Evolutionary conservation across 2,329 filamentous ascomycete species (phyloP), one percentile per base, ranked within the genome.

Genomic region (Fusarium sp.): DNA sequence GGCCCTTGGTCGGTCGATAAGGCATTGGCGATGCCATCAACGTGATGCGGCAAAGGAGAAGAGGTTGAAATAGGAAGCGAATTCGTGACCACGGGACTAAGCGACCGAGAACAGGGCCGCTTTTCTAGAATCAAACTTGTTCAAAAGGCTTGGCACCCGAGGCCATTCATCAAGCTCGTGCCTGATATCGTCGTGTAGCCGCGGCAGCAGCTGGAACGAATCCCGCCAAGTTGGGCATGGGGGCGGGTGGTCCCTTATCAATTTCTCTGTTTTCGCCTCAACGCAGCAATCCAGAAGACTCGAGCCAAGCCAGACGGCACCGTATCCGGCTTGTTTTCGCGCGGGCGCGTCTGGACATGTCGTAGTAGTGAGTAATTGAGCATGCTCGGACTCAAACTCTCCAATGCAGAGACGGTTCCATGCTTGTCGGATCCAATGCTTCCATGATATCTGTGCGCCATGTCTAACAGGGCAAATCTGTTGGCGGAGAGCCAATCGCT

Each of bases 91-190:
- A 63, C 57, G 60, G 54, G 63, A 62, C 67, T 31, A 54, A 58
- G n/a, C 33, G 33, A 24, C 56, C 48, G 57, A 63, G 45, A 60
- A 45, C 69, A 61, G 69, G 67, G 73, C 73, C 69, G 69, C 67
- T 76, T 71, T 75, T 74, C 64, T 74, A 54, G 72, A 73, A 73
- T 54, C 62, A n/a, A n/a, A n/a, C n/a, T n/a, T n/a, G n/a, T n/a
- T n/a, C n/a, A n/a, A n/a, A n/a, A n/a, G n/a, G 31, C 68, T 72
- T 72, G 72, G 69, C 72, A 61, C 71, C 72, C 74, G 74, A 76
- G 74, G 74, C 64, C 62, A 35, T 66, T 13, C n/a, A 63, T 65
- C n/a, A 58, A 65, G 70, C 73, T 74, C 57, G 65, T 76, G 71
- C 69, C 45, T 71, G 59, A 45, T 64, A 64, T 66, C 54, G 37